A percentile compares a stretch with the other conserved stretches of the same genome.
phyloP scores from a whole-genome alignment of 306 rosid species.

The Luffa aegyptiaca region DNA sequence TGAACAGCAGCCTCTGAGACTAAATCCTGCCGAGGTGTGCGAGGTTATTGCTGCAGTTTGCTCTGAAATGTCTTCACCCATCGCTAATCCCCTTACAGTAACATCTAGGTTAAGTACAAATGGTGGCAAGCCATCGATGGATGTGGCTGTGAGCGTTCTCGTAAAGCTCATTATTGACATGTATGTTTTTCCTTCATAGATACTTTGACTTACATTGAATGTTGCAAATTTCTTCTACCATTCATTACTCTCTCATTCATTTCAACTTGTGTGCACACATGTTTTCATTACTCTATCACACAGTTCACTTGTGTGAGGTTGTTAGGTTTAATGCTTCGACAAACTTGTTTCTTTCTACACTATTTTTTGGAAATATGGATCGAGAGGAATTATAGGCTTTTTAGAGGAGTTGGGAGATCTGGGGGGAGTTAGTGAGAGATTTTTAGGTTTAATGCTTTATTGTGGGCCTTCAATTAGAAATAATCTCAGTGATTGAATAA shows the following conservation, averaged over 20 bases:
- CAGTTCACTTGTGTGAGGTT: not conserved
- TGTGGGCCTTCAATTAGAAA: not conserved
- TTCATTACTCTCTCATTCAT: not conserved
- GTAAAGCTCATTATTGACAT: slow-evolving; percentile 94
- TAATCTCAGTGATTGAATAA: too few species aligned
- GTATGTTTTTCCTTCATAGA: slow-evolving; percentile 47
- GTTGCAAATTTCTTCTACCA: not conserved
- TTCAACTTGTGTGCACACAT: not conserved
- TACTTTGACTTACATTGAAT: not conserved
- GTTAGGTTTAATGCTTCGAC: not conserved
- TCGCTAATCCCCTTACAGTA: slow-evolving; percentile 39
- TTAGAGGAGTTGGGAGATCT: not conserved
- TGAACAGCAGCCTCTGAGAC: slow-evolving; percentile 94
- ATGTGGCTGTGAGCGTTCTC: slow-evolving; percentile 99
- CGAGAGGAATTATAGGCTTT: not conserved
- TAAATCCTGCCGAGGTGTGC: slow-evolving; percentile 93
- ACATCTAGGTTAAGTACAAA: slow-evolving; percentile 59
- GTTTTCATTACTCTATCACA: not conserved
- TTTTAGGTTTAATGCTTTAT: not conserved
- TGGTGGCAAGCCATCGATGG: slow-evolving; percentile 82
- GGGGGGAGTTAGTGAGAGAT: not conserved
- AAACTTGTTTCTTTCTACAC: not conserved
- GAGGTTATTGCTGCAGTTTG: slow-evolving; percentile 99
- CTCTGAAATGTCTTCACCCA: slow-evolving; percentile 65
- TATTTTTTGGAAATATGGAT: not conserved